Conservation (phyloP, 345 rosid genomes). For the Citrus maxima region DNA sequence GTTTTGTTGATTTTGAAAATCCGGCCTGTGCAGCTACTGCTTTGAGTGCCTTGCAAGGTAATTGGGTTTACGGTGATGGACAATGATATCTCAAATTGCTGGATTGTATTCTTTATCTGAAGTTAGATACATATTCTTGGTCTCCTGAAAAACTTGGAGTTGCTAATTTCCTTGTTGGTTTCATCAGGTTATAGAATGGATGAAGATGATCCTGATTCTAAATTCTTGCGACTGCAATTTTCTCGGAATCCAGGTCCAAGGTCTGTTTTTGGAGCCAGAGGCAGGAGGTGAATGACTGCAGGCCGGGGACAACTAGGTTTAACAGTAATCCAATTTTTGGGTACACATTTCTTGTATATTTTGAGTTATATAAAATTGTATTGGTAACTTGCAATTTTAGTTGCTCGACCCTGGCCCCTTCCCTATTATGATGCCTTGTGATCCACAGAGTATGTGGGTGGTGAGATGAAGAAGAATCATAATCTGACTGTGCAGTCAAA, state of each 20-base stretch:
- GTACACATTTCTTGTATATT: constrained; percentile 3
- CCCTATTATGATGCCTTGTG: constrained; percentile 14
- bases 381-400: constrained; percentile 6
- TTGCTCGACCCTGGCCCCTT: constrained; percentile 2
- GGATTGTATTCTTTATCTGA: neutral
- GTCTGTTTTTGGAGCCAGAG: constrained; percentile 51
- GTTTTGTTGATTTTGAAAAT: constrained; percentile 80
- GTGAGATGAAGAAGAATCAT: neutral
- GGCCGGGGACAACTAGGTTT: constrained; percentile 9
- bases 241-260: constrained; percentile 72
- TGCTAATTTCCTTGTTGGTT: constrained; percentile 15
- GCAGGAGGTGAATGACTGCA: constrained; percentile 49
- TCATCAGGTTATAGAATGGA: constrained; percentile 74
- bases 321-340: constrained; percentile 9
- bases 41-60: constrained; percentile 88
- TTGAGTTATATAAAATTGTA: constrained; percentile 5
- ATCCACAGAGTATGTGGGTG: constrained; percentile 4
- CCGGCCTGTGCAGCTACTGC: constrained; percentile 96
- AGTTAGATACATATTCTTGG: neutral
- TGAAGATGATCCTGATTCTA: constrained; percentile 64
- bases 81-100: neutral
- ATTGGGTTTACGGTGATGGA: neutral
- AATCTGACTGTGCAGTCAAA: neutral
- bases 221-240: constrained; percentile 65
- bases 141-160: neutral